Percentiles rank a stretch among this genome's conserved stretches.
These are phyloP conservation scores for Cordyceps militaris DNA, from an alignment of 2,329 filamentous ascomycete species.

Conservation along the genomic window DNA sequence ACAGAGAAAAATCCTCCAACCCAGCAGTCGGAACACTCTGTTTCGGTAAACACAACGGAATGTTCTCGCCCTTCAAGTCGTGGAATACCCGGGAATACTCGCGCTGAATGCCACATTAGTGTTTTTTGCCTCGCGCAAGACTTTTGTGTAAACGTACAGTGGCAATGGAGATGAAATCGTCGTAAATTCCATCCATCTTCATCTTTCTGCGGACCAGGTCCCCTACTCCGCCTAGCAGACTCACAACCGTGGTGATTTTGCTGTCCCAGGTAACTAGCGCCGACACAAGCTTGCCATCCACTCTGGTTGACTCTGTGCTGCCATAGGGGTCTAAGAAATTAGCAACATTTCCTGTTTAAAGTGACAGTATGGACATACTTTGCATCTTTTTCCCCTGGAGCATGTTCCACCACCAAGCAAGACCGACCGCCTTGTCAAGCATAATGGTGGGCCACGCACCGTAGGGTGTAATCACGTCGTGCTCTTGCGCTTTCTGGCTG, in stretches of 20 bases:
- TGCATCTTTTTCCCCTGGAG: slow-evolving; percentile 36
- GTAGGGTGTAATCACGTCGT: slow-evolving; percentile 35
- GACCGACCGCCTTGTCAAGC: slow-evolving; percentile 30
- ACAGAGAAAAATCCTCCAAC: slow-evolving; percentile 22
- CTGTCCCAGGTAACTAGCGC: slow-evolving; percentile 37
- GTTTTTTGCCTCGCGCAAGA: background rate
- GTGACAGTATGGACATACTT: slow-evolving; percentile 21
- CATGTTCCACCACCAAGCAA: slow-evolving; percentile 39
- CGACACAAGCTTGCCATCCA: slow-evolving; percentile 32
- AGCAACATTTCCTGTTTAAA: background rate
- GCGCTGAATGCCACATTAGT: slow-evolving; percentile 17
- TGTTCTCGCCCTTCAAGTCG: slow-evolving; percentile 23
- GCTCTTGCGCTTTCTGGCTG: slow-evolving; percentile 32
- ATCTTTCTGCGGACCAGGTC: slow-evolving; percentile 32
- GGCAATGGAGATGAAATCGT: slow-evolving; percentile 28
- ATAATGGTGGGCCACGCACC: slow-evolving; percentile 31
- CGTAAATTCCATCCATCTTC: slow-evolving; percentile 30
- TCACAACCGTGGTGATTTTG: slow-evolving; percentile 34
- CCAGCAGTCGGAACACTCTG: slow-evolving; percentile 20
- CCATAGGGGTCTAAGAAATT: slow-evolving; percentile 28
- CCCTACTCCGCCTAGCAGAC: slow-evolving; percentile 31
- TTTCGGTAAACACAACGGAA: slow-evolving; percentile 24
- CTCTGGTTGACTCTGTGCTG: slow-evolving; percentile 33
- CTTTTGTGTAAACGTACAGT: slow-evolving; percentile 15
- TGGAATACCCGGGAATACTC: slow-evolving; percentile 25